Evolutionary conservation across 139 green algal genomes (phyloP), one percentile per base, ranked within the genome.

Genomic region (Picochlorum sp.): DNA sequence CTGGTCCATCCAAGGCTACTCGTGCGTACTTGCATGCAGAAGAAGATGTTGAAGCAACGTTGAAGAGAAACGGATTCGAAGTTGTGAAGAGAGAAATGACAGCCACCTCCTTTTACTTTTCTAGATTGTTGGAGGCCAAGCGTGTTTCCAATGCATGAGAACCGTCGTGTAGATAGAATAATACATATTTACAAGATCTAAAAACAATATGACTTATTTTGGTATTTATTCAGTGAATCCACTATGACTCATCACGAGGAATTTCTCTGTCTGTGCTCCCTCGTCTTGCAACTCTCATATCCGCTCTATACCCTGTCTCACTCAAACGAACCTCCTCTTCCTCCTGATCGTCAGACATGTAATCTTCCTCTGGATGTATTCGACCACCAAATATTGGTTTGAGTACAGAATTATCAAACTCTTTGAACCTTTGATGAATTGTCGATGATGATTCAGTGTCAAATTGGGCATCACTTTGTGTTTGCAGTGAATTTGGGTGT

Each of bases 81-180:
- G 73, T 83, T 52, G 73, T 67, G 2, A 89, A 90, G 76, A 72
- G 84, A 1, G 92, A 99, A 77, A 97, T 99, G 94, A 99, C 94
- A 0, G 84, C 88, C 15, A 99, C 94, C 14, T 85, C 65, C 10
- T 99, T 99, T 68, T 99, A 99, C 81, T 99, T 98, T 79, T 96
- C 85, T 2, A 47, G 94, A 16, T 72, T 98, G 65, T 65, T 98
- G 3, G 88, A 70, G 44, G 65, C 65, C 34, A 41, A 41, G 34
- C 34, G 34, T 41, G 34, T 41, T 41, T 41, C 34, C 34, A 41
- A 41, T 41, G 7, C 34, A 41, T 41, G 34, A 41, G 7, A 11
- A 41, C 34, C 34, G 8, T 41, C 28, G 4, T 30, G 3, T 30
- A 30, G 28, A 30, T 30, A 30, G 28, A 30, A 30, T 30, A 30